Evolutionary conservation across 306 rosid species (phyloP).

Genomic region (Citrullus colocynthis): DNA sequence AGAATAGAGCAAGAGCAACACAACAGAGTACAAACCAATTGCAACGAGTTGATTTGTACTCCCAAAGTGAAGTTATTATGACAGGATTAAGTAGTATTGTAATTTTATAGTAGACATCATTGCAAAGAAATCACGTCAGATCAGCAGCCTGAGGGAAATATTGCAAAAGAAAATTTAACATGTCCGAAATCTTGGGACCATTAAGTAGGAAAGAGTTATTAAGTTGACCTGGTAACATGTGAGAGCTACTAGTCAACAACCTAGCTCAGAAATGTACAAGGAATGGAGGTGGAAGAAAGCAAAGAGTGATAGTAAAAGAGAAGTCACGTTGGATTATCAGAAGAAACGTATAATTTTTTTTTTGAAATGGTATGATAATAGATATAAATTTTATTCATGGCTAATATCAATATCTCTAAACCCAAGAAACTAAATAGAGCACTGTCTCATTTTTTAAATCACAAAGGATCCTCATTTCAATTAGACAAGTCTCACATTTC

Average conservation of each 20-base stretch:
- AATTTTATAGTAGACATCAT: too few relatives aligned
- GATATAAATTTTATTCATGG: not conserved
- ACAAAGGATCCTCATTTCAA: not conserved
- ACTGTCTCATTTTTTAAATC: not conserved
- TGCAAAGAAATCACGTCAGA: not conserved
- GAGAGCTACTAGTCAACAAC: too few relatives aligned
- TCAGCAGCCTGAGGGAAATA: too few relatives aligned
- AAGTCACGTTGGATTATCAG: too few relatives aligned
- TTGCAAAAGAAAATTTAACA: not conserved
- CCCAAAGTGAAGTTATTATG: not conserved
- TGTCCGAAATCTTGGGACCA: not conserved
- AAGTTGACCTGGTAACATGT: not conserved
- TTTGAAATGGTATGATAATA: too few relatives aligned
- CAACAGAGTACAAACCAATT: not conserved
- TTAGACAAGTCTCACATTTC: not conserved
- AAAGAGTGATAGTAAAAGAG: too few relatives aligned
- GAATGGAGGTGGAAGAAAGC: too few relatives aligned
- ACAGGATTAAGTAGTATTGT: not conserved
- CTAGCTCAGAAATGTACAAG: too few relatives aligned
- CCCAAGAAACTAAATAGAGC: not conserved
- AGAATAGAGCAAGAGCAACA: not conserved
- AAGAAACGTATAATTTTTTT: too few relatives aligned
- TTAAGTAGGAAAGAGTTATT: too few relatives aligned
- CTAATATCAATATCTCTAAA: not conserved
- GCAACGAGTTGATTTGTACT: not conserved